A percentile compares a stretch with the other conserved stretches of the same genome.
These are phyloP conservation scores for Anthostomella pinea DNA, from an alignment of 2,329 filamentous ascomycete genomes.

Conservation along the genomic window DNA sequence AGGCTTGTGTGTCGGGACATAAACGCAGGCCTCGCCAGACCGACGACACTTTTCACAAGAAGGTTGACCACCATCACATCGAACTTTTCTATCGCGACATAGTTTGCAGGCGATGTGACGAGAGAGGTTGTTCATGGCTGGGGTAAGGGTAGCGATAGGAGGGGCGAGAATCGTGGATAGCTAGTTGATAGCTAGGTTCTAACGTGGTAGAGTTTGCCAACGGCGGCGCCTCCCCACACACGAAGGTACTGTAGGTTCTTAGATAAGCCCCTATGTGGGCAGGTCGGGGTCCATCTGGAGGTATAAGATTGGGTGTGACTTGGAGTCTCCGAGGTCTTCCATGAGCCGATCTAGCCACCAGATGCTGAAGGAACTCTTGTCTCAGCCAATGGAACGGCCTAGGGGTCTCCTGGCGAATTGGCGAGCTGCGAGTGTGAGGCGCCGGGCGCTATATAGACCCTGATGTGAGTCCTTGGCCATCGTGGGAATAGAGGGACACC, in stretches of 20 bases:
- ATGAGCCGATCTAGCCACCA: slow-evolving; percentile 9
- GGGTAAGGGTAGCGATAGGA: neutral
- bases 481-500: too few species aligned
- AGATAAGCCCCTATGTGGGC: slow-evolving; percentile 2
- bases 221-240: slow-evolving; percentile 7
- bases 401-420: too few species aligned
- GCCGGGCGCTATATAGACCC: too few species aligned
- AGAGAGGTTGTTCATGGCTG: slow-evolving; percentile 18
- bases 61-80: slow-evolving; percentile 23
- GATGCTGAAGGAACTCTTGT: too few species aligned
- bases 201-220: slow-evolving; percentile 3
- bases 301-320: slow-evolving; percentile 9
- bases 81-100: slow-evolving; percentile 25
- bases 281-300: slow-evolving; percentile 8
- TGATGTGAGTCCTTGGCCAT: too few species aligned
- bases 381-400: too few species aligned
- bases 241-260: slow-evolving; percentile 1
- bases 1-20: slow-evolving; percentile 22
- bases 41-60: slow-evolving; percentile 24
- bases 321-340: slow-evolving; percentile 10
- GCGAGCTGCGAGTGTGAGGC: too few species aligned
- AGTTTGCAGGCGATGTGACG: slow-evolving; percentile 22
- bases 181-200: slow-evolving; percentile 9
- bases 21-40: slow-evolving; percentile 23
- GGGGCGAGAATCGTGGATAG: slow-evolving; percentile 3